These are phyloP conservation scores for Hypholoma fasciculare DNA, from an alignment of 768 basidiomycete species.

Conservation along the genomic window DNA sequence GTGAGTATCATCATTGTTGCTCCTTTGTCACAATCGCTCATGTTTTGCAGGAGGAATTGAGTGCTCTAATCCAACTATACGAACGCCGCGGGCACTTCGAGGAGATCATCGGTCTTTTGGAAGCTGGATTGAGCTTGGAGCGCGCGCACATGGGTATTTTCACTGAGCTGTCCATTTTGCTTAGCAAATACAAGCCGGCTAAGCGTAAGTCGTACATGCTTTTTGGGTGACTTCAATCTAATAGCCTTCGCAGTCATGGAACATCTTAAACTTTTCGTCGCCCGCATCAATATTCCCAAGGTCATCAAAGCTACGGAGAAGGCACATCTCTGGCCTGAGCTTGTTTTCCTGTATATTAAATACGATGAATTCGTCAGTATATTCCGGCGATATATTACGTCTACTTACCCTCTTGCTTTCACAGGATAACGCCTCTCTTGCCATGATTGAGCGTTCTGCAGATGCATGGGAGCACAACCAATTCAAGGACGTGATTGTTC, in stretches of 20 bases:
- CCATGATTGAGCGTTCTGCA: constrained; percentile 98
- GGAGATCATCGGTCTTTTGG: constrained; percentile 87
- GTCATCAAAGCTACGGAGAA: constrained; percentile 96
- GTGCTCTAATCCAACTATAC: constrained; percentile 75
- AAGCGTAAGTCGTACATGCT: constrained; percentile 62
- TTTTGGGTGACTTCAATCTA: constrained; percentile 1
- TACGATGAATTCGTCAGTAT: constrained; percentile 87
- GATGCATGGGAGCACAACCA: constrained; percentile 99
- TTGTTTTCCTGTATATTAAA: constrained; percentile 98
- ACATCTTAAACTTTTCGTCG: constrained; percentile 93
- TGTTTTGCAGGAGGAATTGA: constrained; percentile 67
- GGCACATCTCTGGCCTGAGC: constrained; percentile 97
- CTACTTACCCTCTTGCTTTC: constrained; percentile 1
- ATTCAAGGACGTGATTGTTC: constrained; percentile 97
- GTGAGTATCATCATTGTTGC: constrained; percentile 27
- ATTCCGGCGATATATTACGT: not conserved
- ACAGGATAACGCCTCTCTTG: constrained; percentile 93
- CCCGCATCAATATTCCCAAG: constrained; percentile 98
- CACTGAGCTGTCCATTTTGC: constrained; percentile 88
- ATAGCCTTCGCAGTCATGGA: constrained; percentile 78
- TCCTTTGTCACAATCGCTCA: constrained; percentile 18
- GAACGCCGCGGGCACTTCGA: constrained; percentile 93
- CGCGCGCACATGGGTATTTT: constrained; percentile 99
- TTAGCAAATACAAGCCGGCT: constrained; percentile 94
- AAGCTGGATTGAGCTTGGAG: constrained; percentile 95